phyloP scores from a whole-genome alignment of 345 rosid species.

The Camelina laxa region DNA sequence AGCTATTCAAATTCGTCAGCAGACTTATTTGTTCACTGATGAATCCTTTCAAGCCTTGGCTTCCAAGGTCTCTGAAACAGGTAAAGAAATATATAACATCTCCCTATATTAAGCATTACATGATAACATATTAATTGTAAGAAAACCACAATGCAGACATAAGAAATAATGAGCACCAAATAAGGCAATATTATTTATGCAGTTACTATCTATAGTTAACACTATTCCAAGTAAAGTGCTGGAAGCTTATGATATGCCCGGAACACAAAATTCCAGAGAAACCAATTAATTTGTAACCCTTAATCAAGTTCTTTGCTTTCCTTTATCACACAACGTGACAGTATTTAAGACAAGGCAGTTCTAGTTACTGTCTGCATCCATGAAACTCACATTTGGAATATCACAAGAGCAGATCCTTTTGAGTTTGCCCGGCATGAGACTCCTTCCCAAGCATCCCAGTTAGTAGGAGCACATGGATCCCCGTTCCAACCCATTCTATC shows the following conservation, averaged over 20 bases:
- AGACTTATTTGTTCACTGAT: slow-evolving; percentile 83
- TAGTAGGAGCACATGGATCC: slow-evolving; percentile 98
- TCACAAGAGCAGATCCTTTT: slow-evolving; percentile 69
- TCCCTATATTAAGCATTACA: not conserved
- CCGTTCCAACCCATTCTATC: slow-evolving; percentile 99
- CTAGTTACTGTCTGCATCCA: not conserved
- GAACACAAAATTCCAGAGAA: not conserved
- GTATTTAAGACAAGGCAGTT: not conserved
- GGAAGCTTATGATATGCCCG: not conserved
- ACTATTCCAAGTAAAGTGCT: not conserved
- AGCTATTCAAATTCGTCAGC: slow-evolving; percentile 74
- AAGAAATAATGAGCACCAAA: not conserved
- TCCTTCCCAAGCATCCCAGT: slow-evolving; percentile 99
- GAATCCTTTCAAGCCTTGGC: slow-evolving; percentile 90
- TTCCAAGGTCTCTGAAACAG: slow-evolving; percentile 81
- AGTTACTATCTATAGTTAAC: not conserved
- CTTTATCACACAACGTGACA: not conserved
- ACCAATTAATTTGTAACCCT: not conserved
- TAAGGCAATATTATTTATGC: slow-evolving; percentile 6
- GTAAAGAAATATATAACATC: slow-evolving; percentile 4
- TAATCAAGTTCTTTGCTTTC: not conserved
- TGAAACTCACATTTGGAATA: slow-evolving; percentile 80
- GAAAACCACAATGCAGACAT: not conserved
- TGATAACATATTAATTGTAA: not conserved
- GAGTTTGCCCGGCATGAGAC: slow-evolving; percentile 74